Conservation (phyloP, 148 eudicot genomes). For the Chenopodium album region DNA sequence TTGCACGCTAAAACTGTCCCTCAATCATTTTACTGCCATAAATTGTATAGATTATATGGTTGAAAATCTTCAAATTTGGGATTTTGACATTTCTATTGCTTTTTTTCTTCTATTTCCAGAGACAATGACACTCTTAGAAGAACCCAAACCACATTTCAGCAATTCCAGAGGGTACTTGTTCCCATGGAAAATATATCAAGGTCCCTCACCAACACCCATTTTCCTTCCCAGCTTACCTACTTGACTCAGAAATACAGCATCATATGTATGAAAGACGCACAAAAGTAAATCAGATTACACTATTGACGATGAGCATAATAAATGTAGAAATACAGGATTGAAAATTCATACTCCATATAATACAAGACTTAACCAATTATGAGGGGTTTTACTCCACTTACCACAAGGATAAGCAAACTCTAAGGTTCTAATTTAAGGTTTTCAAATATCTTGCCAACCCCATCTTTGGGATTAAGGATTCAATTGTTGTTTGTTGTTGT, state of each 20-base stretch:
- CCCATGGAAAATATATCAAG: not conserved
- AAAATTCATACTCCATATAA: no score
- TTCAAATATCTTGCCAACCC: not conserved
- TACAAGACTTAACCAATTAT: not conserved
- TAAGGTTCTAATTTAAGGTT: not conserved
- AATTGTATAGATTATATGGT: not conserved
- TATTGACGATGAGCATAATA: not conserved
- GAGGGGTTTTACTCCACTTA: not conserved
- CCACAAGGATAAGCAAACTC: not conserved
- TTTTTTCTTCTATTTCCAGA: not conserved
- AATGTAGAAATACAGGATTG: not conserved
- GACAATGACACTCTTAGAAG: not conserved
- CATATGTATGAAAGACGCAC: not conserved
- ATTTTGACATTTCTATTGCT: not conserved
- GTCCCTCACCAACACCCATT: not conserved
- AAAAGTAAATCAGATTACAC: not conserved
- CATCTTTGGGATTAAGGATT: no score
- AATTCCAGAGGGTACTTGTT: not conserved
- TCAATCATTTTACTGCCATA: no score
- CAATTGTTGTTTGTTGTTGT: no score
- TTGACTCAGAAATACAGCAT: not conserved
- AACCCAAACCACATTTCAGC: not conserved
- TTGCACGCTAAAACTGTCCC: no score
- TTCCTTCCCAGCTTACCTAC: not conserved
- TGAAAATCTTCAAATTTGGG: not conserved